Conservation (phyloP, 2,329 filamentous ascomycete genomes). For the Alternaria burnsii region DNA sequence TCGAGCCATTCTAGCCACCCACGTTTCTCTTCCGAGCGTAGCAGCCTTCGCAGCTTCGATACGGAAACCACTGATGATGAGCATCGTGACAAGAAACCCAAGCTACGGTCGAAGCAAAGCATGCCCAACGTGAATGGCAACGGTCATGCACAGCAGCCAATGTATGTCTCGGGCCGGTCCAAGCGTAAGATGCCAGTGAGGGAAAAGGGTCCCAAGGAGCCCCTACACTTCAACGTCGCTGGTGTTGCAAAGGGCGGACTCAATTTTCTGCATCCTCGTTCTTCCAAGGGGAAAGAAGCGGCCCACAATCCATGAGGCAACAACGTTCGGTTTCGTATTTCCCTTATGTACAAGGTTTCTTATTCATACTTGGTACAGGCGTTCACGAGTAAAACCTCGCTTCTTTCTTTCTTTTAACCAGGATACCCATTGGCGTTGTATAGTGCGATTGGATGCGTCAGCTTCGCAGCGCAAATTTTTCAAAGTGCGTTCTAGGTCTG, state of each 20-base stretch:
- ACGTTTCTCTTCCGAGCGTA: conserved; percentile 46
- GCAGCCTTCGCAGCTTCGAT: conserved; percentile 49
- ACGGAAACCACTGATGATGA: conserved; percentile 50
- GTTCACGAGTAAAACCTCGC: conserved; percentile 32
- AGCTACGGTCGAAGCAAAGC: conserved; percentile 49
- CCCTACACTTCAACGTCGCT: conserved; percentile 50
- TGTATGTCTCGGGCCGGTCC: conserved; percentile 53
- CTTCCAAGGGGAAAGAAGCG: conserved; percentile 49
- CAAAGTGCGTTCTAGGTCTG: neutral
- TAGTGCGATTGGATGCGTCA: conserved; percentile 12
- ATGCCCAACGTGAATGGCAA: conserved; percentile 41
- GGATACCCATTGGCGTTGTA: conserved; percentile 40
- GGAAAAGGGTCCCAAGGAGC: conserved; percentile 51
- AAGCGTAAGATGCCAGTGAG: conserved; percentile 53
- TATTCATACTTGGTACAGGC: conserved; percentile 19
- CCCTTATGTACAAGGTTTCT: conserved; percentile 6
- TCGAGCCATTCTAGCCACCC: conserved; percentile 30
- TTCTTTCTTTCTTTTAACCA: conserved; percentile 13
- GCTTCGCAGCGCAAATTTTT: neutral
- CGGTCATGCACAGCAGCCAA: conserved; percentile 37
- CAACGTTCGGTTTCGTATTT: neutral
- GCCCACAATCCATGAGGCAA: conserved; percentile 27
- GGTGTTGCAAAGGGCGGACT: conserved; percentile 49
- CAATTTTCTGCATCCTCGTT: conserved; percentile 43
- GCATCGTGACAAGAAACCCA: conserved; percentile 53